Percentiles rank a stretch among this genome's conserved stretches.
These are phyloP conservation scores for Dactylellina sp. DNA, from an alignment of 2,329 filamentous ascomycete species.

Conservation along the genomic window DNA sequence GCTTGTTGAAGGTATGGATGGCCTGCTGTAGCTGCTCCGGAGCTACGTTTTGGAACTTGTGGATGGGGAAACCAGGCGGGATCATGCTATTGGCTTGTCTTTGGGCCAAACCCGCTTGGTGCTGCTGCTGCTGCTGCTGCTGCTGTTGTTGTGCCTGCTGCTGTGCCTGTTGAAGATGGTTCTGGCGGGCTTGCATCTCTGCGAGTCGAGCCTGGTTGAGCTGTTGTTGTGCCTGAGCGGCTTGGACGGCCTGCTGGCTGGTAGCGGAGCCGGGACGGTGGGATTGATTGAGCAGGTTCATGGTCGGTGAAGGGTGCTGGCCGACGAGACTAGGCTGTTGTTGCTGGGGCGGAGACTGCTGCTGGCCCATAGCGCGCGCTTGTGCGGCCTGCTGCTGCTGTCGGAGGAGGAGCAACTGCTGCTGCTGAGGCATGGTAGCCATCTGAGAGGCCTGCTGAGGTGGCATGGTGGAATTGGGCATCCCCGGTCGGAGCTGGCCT, in stretches of 20 bases:
- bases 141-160: conserved; percentile 15
- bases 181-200: conserved; percentile 36
- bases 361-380: conserved; percentile 17
- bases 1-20: conserved; percentile 39
- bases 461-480: conserved; percentile 38
- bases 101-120: conserved; percentile 11
- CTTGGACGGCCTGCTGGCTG: conserved; percentile 36
- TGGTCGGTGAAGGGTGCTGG: conserved; percentile 37
- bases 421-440: conserved; percentile 19
- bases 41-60: conserved; percentile 38
- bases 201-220: conserved; percentile 44
- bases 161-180: conserved; percentile 14
- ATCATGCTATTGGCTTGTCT: conserved; percentile 25
- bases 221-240: conserved; percentile 28
- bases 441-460: conserved; percentile 22
- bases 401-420: conserved; percentile 28
- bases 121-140: too few species aligned
- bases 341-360: conserved; percentile 17
- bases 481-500: conserved; percentile 22
- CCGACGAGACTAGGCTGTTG: conserved; percentile 30
- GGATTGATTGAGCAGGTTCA: conserved; percentile 50
- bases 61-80: conserved; percentile 43
- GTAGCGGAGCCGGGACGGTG: conserved; percentile 28
- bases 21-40: conserved; percentile 44
- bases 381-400: conserved; percentile 23